Evolutionary conservation across 2,329 filamentous ascomycete genomes (phyloP).

Genomic region (Fusarium humuli): DNA sequence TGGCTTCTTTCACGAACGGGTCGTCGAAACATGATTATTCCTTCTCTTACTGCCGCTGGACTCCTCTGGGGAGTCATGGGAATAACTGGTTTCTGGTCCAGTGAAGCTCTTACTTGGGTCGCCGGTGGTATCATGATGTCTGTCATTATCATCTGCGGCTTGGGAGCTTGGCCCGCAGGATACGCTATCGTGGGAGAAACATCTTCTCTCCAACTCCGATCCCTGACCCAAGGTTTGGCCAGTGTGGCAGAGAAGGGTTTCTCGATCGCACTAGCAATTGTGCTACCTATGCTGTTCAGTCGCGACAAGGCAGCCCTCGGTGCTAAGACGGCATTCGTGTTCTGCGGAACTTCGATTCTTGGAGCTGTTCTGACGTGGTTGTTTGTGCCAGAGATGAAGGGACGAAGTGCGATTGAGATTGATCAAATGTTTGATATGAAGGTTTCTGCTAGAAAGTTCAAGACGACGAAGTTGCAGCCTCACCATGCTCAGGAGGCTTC

Average conservation of each 20-base stretch:
- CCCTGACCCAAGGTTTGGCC: conserved; percentile 52
- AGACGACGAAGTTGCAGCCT: conserved; percentile 12
- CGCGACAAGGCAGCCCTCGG: conserved; percentile 51
- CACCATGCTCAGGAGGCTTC: conserved; percentile 23
- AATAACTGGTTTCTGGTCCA: conserved; percentile 32
- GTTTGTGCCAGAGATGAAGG: conserved; percentile 42
- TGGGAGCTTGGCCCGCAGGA: conserved; percentile 57
- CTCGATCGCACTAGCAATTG: conserved; percentile 46
- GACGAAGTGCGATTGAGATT: conserved; percentile 37
- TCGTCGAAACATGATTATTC: conserved; percentile 54
- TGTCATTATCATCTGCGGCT: conserved; percentile 53
- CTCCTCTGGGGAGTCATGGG: conserved; percentile 59
- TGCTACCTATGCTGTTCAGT: conserved; percentile 48
- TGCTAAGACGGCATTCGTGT: conserved; percentile 57
- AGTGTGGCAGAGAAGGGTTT: conserved; percentile 55
- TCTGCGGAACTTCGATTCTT: conserved; percentile 48
- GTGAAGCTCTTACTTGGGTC: conserved; percentile 6
- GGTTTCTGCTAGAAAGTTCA: conserved; percentile 30
- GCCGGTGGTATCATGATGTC: conserved; percentile 53
- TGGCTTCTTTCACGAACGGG: conserved; percentile 58
- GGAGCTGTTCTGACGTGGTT: conserved; percentile 41
- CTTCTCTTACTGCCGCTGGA: conserved; percentile 48
- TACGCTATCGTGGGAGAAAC: conserved; percentile 54
- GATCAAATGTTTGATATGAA: conserved; percentile 40
- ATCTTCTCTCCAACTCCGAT: conserved; percentile 39